Percentiles rank a stretch among this genome's conserved stretches.
phyloP scores from a whole-genome alignment of 169 alveolate genomes.

The Perkinsus olseni region DNA sequence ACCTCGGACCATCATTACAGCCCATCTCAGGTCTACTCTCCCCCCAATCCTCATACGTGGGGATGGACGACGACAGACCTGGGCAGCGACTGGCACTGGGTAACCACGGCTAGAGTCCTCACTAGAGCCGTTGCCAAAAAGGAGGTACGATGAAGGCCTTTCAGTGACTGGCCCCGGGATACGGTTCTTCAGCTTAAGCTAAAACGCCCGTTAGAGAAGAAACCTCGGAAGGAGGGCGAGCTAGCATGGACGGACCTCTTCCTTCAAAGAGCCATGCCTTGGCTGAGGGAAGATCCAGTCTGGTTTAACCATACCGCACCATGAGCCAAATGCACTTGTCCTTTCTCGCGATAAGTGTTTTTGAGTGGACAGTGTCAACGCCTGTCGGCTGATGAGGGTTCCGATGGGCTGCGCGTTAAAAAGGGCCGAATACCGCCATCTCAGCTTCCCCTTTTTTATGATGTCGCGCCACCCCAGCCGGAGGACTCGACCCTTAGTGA shows the following conservation, averaged over 20 bases:
- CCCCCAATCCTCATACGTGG: not conserved
- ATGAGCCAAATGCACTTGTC: not conserved
- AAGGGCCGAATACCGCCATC: too few relatives aligned
- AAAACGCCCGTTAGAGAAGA: not conserved
- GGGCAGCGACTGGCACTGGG: not conserved
- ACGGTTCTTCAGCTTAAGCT: not conserved
- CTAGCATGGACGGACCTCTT: not conserved
- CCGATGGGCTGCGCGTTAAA: too few relatives aligned
- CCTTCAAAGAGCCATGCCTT: not conserved
- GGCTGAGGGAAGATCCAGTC: not conserved
- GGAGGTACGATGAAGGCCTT: not conserved
- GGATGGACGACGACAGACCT: not conserved
- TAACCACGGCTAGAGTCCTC: not conserved
- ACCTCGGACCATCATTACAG: not conserved
- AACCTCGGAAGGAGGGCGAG: not conserved
- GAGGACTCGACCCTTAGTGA: not conserved
- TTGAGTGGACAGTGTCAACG: too few relatives aligned
- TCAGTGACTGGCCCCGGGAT: too few relatives aligned
- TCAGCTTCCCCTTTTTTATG: not conserved
- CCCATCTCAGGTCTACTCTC: not conserved
- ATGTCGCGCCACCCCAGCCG: not conserved
- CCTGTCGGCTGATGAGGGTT: too few relatives aligned
- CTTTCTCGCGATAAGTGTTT: too few relatives aligned
- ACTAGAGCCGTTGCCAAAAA: not conserved
- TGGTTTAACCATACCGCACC: not conserved